Evolutionary conservation across 768 basidiomycete genomes (phyloP).

Genomic region (Hirschioporus abietinus): DNA sequence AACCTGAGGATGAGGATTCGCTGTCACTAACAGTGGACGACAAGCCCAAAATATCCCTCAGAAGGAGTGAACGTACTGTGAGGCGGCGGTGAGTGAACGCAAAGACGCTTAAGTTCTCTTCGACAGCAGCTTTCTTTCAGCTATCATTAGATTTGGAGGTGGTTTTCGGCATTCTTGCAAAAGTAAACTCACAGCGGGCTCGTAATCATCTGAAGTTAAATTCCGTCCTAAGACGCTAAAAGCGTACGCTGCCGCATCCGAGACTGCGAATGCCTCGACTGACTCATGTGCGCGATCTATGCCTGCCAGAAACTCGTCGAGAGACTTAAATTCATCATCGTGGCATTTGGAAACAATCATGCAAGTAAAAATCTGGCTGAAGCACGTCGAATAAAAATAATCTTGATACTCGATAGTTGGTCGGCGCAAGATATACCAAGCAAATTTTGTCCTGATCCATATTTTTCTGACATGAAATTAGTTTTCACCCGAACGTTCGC

Average conservation of each 20-base stretch:
- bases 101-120: background rate
- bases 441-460: slow-evolving; percentile 53
- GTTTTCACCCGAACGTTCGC: background rate
- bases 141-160: background rate
- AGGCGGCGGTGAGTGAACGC: background rate
- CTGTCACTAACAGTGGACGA: background rate
- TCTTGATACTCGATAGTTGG: slow-evolving; percentile 29
- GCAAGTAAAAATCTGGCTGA: background rate
- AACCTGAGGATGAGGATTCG: background rate
- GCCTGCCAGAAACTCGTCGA: slow-evolving; percentile 30
- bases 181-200: slow-evolving; percentile 43
- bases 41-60: background rate
- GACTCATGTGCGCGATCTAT: slow-evolving; percentile 27
- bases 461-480: slow-evolving; percentile 40
- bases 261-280: slow-evolving; percentile 12
- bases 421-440: slow-evolving; percentile 64
- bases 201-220: slow-evolving; percentile 37
- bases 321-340: slow-evolving; percentile 28
- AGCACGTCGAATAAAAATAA: background rate
- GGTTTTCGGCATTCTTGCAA: background rate
- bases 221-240: slow-evolving; percentile 37
- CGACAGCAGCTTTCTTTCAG: background rate
- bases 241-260: slow-evolving; percentile 27
- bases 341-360: slow-evolving; percentile 13
- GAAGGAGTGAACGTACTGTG: background rate